Evolutionary conservation across 2,329 filamentous ascomycete genomes (phyloP).

Genomic region (Nothophaeocryptopus gaeumannii): DNA sequence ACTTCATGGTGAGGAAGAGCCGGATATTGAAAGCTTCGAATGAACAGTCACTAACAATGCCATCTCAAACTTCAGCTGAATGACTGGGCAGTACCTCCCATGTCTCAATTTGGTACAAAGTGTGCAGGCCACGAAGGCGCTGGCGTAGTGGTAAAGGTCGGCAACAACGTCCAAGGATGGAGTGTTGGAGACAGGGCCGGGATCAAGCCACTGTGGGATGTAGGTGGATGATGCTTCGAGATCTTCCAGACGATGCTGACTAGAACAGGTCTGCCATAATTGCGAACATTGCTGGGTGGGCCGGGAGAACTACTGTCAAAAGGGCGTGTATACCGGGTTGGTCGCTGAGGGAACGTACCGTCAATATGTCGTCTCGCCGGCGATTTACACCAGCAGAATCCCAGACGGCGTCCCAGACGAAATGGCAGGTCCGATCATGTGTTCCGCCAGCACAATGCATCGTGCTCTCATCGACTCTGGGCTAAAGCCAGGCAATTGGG

Average conservation of each 20-base stretch:
- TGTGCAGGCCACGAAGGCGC: constrained; percentile 52
- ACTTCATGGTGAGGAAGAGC: constrained; percentile 46
- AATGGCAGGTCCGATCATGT: constrained; percentile 60
- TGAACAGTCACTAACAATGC: constrained; percentile 38
- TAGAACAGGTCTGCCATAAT: not conserved
- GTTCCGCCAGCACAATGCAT: constrained; percentile 57
- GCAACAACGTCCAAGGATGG: constrained; percentile 52
- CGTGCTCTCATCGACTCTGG: constrained; percentile 53
- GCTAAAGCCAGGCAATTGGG: constrained; percentile 53
- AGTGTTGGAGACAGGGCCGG: constrained; percentile 55
- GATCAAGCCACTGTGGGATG: constrained; percentile 49
- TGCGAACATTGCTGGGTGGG: constrained; percentile 47
- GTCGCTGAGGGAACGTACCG: constrained; percentile 51
- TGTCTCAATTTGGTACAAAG: constrained; percentile 39
- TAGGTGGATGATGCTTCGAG: constrained; percentile 47
- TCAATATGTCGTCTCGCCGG: constrained; percentile 59
- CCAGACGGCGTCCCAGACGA: constrained; percentile 55
- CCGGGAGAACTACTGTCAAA: constrained; percentile 53
- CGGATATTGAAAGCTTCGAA: no score
- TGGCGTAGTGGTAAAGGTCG: constrained; percentile 57
- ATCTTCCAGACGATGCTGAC: not conserved
- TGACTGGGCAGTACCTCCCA: constrained; percentile 51
- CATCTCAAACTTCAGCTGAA: constrained; percentile 32
- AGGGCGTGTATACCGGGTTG: constrained; percentile 47
- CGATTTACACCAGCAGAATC: constrained; percentile 54